Base-by-base conservation (phyloP, 2,329 filamentous ascomycete genomes). In the Paecilomyces fulvus region DNA sequence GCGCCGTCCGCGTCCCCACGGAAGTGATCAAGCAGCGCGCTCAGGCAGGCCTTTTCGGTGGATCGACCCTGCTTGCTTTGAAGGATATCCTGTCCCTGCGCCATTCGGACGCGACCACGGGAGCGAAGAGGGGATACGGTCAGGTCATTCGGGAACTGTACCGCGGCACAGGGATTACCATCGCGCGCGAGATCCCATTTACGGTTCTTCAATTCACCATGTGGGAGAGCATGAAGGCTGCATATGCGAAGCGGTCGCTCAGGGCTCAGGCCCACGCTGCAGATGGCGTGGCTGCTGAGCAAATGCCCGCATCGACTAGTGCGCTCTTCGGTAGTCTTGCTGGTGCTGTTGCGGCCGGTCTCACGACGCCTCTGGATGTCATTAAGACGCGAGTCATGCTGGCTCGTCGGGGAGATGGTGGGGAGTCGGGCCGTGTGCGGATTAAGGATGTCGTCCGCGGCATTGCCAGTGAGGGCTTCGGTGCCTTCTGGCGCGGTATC, bases 321-420 rank as follows among this genome's bases (percentile, higher is more conserved):
- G 94, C 88, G 0, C 65, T 94, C 48, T 92, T 94, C 71, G 94
- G 94, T 0, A 92, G 88, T 64, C 68, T 91, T 33, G 85, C 90
- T 0, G 94, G 94, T 0, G 91, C 87, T 0, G 80, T 96, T 43
- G 91, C 94, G 0, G 94, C 94, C 0, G 92, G 83, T 0, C 70
- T 92, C 58, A 99, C 94, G 23, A 99, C 94, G 54, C 94, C 94
- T 43, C 76, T 99, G 60, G 94, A 99, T 74, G 94, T 99, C 60
- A 79, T 99, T 63, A 99, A 99, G 83, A 99, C 94, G 61, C 80
- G 94, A 61, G 87, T 97, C 74, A 99, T 99, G 94, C 78, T 99
- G 63, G 87, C 89, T 12, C 81, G 84, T 66, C 69, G 83, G 78
- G 64, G 83, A 82, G 70, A 81, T 79, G 11, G 80, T 84, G 60